Base-by-base conservation (phyloP, 768 basidiomycete genomes). In the Tricholoma terreum region DNA sequence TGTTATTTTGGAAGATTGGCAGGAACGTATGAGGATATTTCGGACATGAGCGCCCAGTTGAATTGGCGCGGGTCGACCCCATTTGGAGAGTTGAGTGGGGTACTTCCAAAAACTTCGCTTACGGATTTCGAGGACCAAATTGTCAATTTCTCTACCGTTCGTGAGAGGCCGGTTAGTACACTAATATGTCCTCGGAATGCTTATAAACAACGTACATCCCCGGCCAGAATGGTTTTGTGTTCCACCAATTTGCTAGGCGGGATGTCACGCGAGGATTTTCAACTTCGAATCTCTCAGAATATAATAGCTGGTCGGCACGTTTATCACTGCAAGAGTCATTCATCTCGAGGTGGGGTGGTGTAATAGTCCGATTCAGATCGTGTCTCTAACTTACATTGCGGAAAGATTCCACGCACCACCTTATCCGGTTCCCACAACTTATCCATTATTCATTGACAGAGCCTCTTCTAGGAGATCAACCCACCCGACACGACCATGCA, bases 251-350 rank as follows among this genome's bases (percentile, higher is more conserved):
- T 62, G 68, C 79, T 40, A 75, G 80, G 35, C 62, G 78, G 34
- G 80, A 85, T 54, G 81, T 89, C 46, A 80, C 82, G 3, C 78
- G 89, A 60, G 89, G 88, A 2, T 77, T 89, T 62, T 73, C 80
- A 7, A 60, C 70, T 22, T 56, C 67, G 5, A 70, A 72, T 15
- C 62, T 75, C 17, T 59, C 59, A 14, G 62, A 65, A 2, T 84
- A 80, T 61, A 67, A 78, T 19, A 67, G 67, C 12, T 79, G 79
- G 80, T 65, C 63, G 33, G 62, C 61, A 24, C 57, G 65, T n/a
- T 58, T 69, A 57, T 60, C 63, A 50, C 52, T 75, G 34, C 64
- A 65, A 36, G 66, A 69, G 53, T 62, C 71, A 15, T 61, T 74
- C 54, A 58, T 76, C 36, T 62, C 68, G 52, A 76, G 74, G 83